Evolutionary conservation across 495 filamentous ascomycete genomes (phyloP), one percentile per base, ranked within the genome.

Genomic region (Podospora conica): DNA sequence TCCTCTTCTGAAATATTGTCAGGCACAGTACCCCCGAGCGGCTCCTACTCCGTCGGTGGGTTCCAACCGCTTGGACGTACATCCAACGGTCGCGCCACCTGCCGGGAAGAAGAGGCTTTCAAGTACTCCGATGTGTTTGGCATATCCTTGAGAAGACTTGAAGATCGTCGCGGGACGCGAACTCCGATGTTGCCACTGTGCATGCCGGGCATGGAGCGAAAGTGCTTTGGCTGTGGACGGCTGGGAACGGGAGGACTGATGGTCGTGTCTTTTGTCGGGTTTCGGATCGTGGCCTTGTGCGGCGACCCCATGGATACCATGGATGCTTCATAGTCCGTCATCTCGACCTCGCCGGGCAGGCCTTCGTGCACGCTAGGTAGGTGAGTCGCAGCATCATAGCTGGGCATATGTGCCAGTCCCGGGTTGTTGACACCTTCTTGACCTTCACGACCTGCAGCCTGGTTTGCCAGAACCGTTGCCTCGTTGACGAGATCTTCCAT

Each of bases 401-500:
- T n/a, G n/a, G n/a, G n/a, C n/a, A n/a, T n/a, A n/a, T n/a, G 58
- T 1, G 58, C 33, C 48, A 63, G 65, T 23, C 53, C 62, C 20
- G 31, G 53, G 11, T 64, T 60, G 1, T 59, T 53, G n/a, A 53
- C 29, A 11, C 60, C 53, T 11, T 67, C 53, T 2, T 68, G 62
- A 8, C 68, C 66, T 64, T 69, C 68, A 56, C 74, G 67, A 18
- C 75, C 70, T 15, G 71, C 73, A 57, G 70, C 76, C 61, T 81
- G 69, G 24, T 76, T 72, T 20, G 80, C 82, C 21, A 85, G 69
- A 0, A 69, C 71, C 20, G 82, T 64, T 20, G 82, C 83, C 68
- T 84, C 78, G 40, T 72, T 74, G 20, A 84, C 73, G 12, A 84
- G 74, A 55, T 73, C 66, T 60, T 85, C 82, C 28, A 84, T 74